Evolutionary conservation across 768 basidiomycete species (phyloP).

Genomic region (Melanogaster broomeanus): DNA sequence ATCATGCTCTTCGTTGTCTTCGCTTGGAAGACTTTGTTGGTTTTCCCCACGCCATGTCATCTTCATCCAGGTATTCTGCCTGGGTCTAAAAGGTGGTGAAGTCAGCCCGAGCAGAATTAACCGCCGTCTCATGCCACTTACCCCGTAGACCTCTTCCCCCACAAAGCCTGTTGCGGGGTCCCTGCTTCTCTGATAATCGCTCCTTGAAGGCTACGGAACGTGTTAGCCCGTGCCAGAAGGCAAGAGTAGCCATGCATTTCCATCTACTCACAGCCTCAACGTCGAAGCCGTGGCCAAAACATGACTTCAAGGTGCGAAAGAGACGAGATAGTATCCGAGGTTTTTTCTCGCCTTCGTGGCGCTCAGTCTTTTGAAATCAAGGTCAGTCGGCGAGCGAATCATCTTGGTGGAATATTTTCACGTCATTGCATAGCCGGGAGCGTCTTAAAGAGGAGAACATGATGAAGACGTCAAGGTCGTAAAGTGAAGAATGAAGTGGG

Average conservation of each 20-base stretch:
- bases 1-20: slow-evolving; percentile 1
- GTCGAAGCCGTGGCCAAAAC: slow-evolving; percentile 18
- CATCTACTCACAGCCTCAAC: slow-evolving; percentile 10
- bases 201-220: slow-evolving; percentile 12
- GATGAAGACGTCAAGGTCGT: slow-evolving; percentile 6
- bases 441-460: slow-evolving; percentile 4
- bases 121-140: slow-evolving; percentile 3
- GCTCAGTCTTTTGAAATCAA: slow-evolving; percentile 4
- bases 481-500: background rate
- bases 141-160: slow-evolving; percentile 19
- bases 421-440: background rate
- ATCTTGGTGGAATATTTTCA: background rate
- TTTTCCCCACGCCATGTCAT: slow-evolving; percentile 30
- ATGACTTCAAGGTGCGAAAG: slow-evolving; percentile 19
- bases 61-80: slow-evolving; percentile 28
- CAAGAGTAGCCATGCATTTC: background rate
- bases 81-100: slow-evolving; percentile 8
- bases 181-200: slow-evolving; percentile 8
- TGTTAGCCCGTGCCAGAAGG: background rate
- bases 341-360: slow-evolving; percentile 8
- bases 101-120: background rate
- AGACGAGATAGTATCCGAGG: slow-evolving; percentile 5
- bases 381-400: background rate
- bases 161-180: slow-evolving; percentile 18
- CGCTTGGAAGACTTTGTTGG: slow-evolving; percentile 3